phyloP scores from a whole-genome alignment of 495 filamentous ascomycete species.

The Penicillium canescens region DNA sequence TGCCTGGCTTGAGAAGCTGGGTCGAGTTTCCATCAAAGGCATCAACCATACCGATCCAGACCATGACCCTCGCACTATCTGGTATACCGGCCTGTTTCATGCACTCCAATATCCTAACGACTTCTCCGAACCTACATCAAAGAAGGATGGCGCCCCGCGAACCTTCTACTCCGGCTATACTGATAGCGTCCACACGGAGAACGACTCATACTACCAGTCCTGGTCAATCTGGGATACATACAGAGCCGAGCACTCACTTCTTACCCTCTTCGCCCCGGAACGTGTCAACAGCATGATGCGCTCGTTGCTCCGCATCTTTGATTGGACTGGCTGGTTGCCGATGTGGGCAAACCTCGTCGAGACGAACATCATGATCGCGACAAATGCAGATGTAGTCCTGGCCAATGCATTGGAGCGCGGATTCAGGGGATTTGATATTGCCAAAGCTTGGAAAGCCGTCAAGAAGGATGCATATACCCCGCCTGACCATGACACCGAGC shows the following conservation, averaged over 20 bases:
- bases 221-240: slow-evolving; percentile 36
- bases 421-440: slow-evolving; percentile 20
- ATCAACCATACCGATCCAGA: slow-evolving; percentile 21
- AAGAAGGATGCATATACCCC: slow-evolving; percentile 26
- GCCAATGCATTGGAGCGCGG: slow-evolving; percentile 29
- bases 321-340: slow-evolving; percentile 28
- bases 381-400: slow-evolving; percentile 28
- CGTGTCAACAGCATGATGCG: slow-evolving; percentile 32
- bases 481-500: slow-evolving; percentile 19
- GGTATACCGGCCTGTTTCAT: slow-evolving; percentile 27
- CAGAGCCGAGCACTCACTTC: slow-evolving; percentile 24
- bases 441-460: slow-evolving; percentile 24
- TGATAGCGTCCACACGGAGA: slow-evolving; percentile 17
- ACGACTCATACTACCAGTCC: slow-evolving; percentile 31
- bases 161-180: slow-evolving; percentile 29
- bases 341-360: slow-evolving; percentile 32
- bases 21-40: slow-evolving; percentile 22
- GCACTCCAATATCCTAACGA: slow-evolving; percentile 28
- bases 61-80: slow-evolving; percentile 23
- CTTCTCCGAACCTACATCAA: slow-evolving; percentile 25
- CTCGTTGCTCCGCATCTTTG: slow-evolving; percentile 25
- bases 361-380: slow-evolving; percentile 33
- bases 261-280: slow-evolving; percentile 27
- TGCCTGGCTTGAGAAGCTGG: slow-evolving; percentile 28
- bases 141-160: slow-evolving; percentile 1